A percentile compares a stretch with the other conserved stretches of the same genome.
Evolutionary conservation across 148 eudicot species (phyloP).

Genomic region (Drosera capensis): DNA sequence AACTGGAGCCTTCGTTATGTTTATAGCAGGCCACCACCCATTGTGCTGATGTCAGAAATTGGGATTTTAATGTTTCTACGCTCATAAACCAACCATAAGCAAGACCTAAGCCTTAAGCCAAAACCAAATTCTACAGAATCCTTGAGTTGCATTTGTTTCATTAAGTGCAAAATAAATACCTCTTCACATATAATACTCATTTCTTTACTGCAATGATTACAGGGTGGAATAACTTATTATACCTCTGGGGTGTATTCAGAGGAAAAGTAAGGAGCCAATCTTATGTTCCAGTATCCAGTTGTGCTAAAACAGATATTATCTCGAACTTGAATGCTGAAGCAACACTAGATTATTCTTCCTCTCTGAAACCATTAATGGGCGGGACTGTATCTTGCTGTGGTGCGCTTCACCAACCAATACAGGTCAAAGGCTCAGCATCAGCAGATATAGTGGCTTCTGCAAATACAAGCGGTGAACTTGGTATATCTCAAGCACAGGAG

Average conservation of each 20-base stretch:
- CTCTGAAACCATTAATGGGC: not conserved
- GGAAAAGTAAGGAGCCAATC: slow-evolving; percentile 6
- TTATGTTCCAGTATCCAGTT: slow-evolving; percentile 1
- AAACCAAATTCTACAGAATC: too few relatives aligned
- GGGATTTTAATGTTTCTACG: too few relatives aligned
- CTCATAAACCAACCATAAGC: too few relatives aligned
- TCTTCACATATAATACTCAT: not conserved
- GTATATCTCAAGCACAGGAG: not conserved
- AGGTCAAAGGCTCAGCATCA: not conserved
- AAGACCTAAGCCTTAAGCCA: too few relatives aligned
- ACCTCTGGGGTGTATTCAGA: slow-evolving; percentile 36
- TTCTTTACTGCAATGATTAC: slow-evolving; percentile 5
- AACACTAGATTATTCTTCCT: not conserved
- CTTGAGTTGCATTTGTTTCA: not conserved
- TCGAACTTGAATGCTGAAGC: slow-evolving; percentile 3
- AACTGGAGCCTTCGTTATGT: too few relatives aligned
- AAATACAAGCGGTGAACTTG: not conserved
- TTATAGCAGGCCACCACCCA: too few relatives aligned
- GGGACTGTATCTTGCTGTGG: not conserved
- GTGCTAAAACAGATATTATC: not conserved
- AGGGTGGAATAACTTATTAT: slow-evolving; percentile 39
- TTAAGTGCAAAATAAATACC: not conserved
- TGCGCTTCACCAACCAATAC: not conserved
- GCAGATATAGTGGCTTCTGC: not conserved
- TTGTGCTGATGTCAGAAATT: too few relatives aligned